Evolutionary conservation across 306 rosid genomes (phyloP).

Genomic region (Quercus mongolica): DNA sequence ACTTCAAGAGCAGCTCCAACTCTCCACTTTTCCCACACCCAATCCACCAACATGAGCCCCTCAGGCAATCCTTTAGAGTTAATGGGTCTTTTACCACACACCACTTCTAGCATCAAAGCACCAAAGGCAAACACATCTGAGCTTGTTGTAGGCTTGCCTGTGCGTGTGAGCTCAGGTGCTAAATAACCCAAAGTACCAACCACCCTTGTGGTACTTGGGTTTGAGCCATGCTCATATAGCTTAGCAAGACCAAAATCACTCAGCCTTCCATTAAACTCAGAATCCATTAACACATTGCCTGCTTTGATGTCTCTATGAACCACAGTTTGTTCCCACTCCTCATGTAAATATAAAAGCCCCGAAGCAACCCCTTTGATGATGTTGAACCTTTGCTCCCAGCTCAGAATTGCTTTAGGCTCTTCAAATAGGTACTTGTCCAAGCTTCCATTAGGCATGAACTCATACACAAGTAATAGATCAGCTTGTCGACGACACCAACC

Average conservation of each 20-base stretch:
- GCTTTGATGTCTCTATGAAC: constrained; percentile 65
- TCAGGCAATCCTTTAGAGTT: constrained; percentile 47
- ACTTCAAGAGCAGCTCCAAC: constrained; percentile 32
- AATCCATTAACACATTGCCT: constrained; percentile 50
- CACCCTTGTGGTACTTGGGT: constrained; percentile 52
- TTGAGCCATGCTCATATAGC: constrained; percentile 48
- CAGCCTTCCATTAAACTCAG: constrained; percentile 45
- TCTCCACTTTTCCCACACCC: constrained; percentile 59
- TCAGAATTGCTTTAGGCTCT: constrained; percentile 19
- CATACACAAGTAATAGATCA: constrained; percentile 49
- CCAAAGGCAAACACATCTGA: constrained; percentile 65
- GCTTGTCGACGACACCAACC: constrained; percentile 57
- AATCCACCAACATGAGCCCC: constrained; percentile 56
- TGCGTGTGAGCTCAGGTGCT: constrained; percentile 56
- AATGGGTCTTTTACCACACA: constrained; percentile 56
- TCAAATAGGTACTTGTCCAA: constrained; percentile 53
- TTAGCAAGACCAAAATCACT: constrained; percentile 68
- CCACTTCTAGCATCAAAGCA: constrained; percentile 49
- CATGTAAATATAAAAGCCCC: constrained; percentile 51
- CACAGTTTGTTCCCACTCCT: constrained; percentile 64
- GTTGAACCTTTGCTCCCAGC: constrained; percentile 54
- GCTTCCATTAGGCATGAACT: constrained; percentile 59
- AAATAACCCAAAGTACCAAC: constrained; percentile 65
- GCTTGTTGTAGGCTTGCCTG: constrained; percentile 44
- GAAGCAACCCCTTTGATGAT: constrained; percentile 54